Conservation (phyloP, 2,329 filamentous ascomycete species). For the Cercospora sp. region DNA sequence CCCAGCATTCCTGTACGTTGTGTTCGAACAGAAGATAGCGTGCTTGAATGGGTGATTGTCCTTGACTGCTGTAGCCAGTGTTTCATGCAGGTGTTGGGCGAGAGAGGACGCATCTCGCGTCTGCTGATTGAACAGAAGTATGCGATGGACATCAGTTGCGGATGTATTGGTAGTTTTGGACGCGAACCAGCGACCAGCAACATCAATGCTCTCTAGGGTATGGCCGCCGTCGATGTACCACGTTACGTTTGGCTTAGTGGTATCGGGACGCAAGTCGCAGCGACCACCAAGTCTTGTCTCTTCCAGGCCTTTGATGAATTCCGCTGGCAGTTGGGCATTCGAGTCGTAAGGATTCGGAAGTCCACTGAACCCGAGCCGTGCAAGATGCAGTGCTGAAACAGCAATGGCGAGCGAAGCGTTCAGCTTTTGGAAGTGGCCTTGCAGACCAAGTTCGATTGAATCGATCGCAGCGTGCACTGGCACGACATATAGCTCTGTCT, state of each 20-base stretch:
- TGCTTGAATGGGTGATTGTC: constrained; percentile 61
- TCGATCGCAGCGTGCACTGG: constrained; percentile 51
- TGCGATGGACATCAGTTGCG: constrained; percentile 43
- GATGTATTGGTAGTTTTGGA: constrained; percentile 38
- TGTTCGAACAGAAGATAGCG: constrained; percentile 81
- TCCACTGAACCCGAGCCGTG: constrained; percentile 43
- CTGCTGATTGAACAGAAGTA: constrained; percentile 91
- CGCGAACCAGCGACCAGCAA: constrained; percentile 77
- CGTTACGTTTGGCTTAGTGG: constrained; percentile 51
- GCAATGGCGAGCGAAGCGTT: constrained; percentile 64
- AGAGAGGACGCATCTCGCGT: constrained; percentile 72
- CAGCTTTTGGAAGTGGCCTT: constrained; percentile 62
- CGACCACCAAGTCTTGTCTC: constrained; percentile 70
- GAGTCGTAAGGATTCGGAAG: constrained; percentile 45
- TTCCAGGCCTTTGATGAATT: constrained; percentile 66
- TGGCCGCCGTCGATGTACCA: constrained; percentile 91
- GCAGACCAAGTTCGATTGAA: constrained; percentile 57
- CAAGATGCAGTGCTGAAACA: constrained; percentile 60
- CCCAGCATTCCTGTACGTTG: constrained; percentile 61
- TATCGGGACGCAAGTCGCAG: constrained; percentile 67
- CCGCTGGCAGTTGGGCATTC: constrained; percentile 54
- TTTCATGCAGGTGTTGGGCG: constrained; percentile 62
- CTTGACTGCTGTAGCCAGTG: constrained; percentile 49
- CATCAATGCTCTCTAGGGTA: constrained; percentile 76
- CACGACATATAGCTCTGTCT: constrained; percentile 51